These are phyloP conservation scores for Heliamphora pulchella DNA, from an alignment of 179 eudicot genomes.

Conservation along the genomic window DNA sequence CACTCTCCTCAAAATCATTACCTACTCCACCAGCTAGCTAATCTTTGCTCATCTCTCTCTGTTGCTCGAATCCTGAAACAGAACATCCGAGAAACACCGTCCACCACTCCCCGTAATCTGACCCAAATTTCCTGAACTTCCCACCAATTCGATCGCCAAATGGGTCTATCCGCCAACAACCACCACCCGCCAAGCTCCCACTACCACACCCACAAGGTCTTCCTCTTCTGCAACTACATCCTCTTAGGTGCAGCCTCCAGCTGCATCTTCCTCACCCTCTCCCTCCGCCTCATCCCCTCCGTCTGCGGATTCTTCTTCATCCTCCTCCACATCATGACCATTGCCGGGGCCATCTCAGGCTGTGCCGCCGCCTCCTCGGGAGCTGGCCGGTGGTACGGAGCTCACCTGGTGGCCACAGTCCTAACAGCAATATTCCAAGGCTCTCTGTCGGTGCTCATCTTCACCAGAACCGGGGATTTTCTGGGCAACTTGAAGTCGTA, in stretches of 20 bases:
- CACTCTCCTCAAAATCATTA: too few relatives aligned
- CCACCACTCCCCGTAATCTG: not conserved
- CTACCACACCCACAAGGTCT: conserved; percentile 34
- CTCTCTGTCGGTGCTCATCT: conserved; percentile 53
- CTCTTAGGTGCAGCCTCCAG: conserved; percentile 52
- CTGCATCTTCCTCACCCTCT: conserved; percentile 57
- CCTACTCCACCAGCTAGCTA: too few relatives aligned
- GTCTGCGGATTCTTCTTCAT: conserved; percentile 36
- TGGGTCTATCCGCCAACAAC: conserved; percentile 2
- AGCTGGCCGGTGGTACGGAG: conserved; percentile 35
- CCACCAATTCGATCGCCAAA: not conserved
- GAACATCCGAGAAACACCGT: too few relatives aligned
- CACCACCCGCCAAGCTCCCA: not conserved
- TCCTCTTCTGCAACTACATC: conserved; percentile 49
- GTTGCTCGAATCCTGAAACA: too few relatives aligned
- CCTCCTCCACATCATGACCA: conserved; percentile 47
- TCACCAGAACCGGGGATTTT: conserved; percentile 39
- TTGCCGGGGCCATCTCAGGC: conserved; percentile 44
- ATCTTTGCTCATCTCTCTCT: too few relatives aligned
- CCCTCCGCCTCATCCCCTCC: conserved; percentile 52
- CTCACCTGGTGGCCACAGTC: conserved; percentile 47
- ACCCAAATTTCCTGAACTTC: too few relatives aligned
- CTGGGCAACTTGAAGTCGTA: conserved; percentile 46
- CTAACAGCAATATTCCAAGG: conserved; percentile 70
- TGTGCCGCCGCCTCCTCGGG: conserved; percentile 41